Evolutionary conservation across 2,329 filamentous ascomycete species (phyloP).

Genomic region (Epichloe brachyelytri): DNA sequence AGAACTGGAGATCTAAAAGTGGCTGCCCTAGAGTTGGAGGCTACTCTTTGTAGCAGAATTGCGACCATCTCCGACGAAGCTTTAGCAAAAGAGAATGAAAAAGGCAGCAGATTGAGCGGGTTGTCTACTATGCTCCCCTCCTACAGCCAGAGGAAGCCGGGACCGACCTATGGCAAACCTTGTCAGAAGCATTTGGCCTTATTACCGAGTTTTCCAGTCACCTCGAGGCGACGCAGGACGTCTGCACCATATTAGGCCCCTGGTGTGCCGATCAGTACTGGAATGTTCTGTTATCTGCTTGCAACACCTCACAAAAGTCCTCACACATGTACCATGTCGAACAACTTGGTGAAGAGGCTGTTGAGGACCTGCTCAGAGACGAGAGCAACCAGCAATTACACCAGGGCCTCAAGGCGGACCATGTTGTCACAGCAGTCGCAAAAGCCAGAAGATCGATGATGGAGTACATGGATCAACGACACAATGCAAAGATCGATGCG

Average conservation of each 20-base stretch:
- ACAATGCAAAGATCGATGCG: constrained; percentile 6
- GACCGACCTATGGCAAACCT: constrained; percentile 49
- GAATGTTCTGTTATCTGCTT: constrained; percentile 49
- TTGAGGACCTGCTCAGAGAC: background rate
- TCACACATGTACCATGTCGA: constrained; percentile 21
- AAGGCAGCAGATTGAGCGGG: constrained; percentile 36
- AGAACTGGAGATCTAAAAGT: constrained; percentile 53
- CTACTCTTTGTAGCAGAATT: constrained; percentile 67
- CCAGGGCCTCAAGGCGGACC: background rate
- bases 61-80: constrained; percentile 48
- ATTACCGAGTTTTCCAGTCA: constrained; percentile 38
- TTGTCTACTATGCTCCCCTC: constrained; percentile 30
- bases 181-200: constrained; percentile 33
- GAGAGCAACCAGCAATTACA: background rate
- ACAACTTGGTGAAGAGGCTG: background rate
- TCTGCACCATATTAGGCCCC: constrained; percentile 55
- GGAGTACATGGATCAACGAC: background rate
- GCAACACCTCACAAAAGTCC: constrained; percentile 48
- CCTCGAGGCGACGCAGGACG: constrained; percentile 45
- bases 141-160: constrained; percentile 31
- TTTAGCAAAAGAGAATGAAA: constrained; percentile 12
- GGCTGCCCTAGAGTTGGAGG: constrained; percentile 63
- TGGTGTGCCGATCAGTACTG: constrained; percentile 83
- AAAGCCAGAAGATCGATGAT: background rate
- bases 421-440: background rate